These are phyloP conservation scores for Anisodus tanguticus DNA, from an alignment of 257 asterid species.

Conservation along the genomic window DNA sequence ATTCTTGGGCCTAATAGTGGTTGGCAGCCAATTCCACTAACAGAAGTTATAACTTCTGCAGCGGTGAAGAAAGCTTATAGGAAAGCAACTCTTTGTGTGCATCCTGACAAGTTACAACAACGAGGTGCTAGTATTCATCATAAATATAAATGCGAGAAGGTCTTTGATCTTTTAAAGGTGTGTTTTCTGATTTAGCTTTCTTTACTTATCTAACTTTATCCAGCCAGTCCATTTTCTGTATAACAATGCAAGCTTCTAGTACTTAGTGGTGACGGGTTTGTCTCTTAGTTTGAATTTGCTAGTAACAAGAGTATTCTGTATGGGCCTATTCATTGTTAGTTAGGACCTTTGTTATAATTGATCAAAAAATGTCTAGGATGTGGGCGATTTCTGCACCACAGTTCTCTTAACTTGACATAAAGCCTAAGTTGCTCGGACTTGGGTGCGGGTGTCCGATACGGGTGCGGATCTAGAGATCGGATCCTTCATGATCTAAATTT, in stretches of 20 bases:
- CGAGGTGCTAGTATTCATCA: conserved; percentile 94
- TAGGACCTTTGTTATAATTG: not conserved
- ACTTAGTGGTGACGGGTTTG: not conserved
- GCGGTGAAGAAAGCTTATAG: conserved; percentile 90
- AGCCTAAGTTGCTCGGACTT: too few relatives aligned
- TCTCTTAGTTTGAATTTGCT: not conserved
- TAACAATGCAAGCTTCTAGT: not conserved
- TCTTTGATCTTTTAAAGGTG: conserved; percentile 96
- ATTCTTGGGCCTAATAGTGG: conserved; percentile 90
- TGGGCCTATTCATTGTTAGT: not conserved
- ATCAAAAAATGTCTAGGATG: not conserved
- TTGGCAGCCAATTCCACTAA: conserved; percentile 91
- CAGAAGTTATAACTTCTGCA: conserved; percentile 82
- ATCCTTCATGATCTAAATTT: too few relatives aligned
- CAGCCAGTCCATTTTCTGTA: not conserved
- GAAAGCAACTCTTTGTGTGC: conserved; percentile 93
- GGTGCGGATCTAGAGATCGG: too few relatives aligned
- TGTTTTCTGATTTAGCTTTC: conserved; percentile 33
- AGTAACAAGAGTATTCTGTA: not conserved
- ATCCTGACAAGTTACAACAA: conserved; percentile 96
- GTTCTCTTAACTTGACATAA: not conserved
- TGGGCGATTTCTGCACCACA: not conserved
- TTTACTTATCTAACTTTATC: not conserved
- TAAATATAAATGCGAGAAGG: conserved; percentile 90
- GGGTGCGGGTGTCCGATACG: too few relatives aligned